Conservation (phyloP, 306 rosid genomes). For the Vicia faba region DNA sequence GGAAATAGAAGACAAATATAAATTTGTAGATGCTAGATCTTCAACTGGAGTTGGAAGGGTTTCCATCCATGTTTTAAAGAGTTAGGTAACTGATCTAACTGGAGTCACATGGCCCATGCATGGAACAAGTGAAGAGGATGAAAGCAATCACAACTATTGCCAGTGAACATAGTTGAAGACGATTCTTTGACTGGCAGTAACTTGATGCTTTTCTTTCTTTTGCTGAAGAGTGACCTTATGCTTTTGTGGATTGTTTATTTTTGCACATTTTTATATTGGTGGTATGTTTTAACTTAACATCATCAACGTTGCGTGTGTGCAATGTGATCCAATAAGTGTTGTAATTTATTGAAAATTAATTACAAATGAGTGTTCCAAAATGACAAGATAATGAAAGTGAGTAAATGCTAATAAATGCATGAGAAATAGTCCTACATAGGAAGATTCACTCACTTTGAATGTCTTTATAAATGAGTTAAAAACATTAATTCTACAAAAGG, state of each 20-base stretch:
- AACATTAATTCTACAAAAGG: too few species aligned
- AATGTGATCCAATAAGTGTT: too few species aligned
- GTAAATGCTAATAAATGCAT: too few species aligned
- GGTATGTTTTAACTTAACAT: too few species aligned
- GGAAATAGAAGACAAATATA: constrained; percentile 37
- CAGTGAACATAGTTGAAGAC: not conserved
- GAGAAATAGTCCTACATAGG: too few species aligned
- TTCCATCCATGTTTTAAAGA: constrained; percentile 1
- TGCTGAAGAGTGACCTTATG: not conserved
- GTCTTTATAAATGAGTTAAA: too few species aligned
- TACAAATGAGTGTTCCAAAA: too few species aligned
- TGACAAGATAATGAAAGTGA: too few species aligned
- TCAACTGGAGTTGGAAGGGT: constrained; percentile 25
- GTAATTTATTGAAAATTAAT: too few species aligned
- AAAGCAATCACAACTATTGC: not conserved
- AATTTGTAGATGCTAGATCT: constrained; percentile 3
- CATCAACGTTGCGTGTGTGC: too few species aligned
- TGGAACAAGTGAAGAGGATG: not conserved
- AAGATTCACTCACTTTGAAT: too few species aligned
- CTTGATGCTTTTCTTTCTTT: not conserved
- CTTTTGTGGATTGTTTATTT: not conserved
- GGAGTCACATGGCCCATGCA: not conserved
- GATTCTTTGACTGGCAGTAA: not conserved
- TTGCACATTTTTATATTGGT: not conserved
- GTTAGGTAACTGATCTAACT: not conserved